Conservation (phyloP, 2,329 filamentous ascomycete genomes). For the Ophiostoma sp. region DNA sequence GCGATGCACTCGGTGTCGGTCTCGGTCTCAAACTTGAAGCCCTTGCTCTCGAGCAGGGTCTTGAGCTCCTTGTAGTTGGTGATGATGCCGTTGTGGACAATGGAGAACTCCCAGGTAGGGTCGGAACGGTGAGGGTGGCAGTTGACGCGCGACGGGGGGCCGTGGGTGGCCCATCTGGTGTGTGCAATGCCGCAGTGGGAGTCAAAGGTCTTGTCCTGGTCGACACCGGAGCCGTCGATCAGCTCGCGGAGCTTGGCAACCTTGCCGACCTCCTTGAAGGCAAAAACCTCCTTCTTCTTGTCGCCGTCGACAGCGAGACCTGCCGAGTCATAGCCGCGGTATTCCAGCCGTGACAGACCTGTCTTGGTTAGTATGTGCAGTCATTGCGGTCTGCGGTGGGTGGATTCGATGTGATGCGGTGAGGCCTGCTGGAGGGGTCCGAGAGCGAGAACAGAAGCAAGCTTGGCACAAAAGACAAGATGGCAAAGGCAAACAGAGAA, state of each 20-base stretch:
- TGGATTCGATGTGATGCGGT: background rate
- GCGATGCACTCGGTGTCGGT: constrained; percentile 99
- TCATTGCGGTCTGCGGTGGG: background rate
- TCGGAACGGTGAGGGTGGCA: constrained; percentile 99
- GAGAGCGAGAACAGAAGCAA: background rate
- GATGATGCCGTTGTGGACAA: constrained; percentile 99
- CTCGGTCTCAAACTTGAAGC: constrained; percentile 98
- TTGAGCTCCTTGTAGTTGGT: constrained; percentile 99
- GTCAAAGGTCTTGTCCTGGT: constrained; percentile 90
- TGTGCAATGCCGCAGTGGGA: constrained; percentile 98
- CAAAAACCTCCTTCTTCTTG: constrained; percentile 96
- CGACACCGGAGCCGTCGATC: constrained; percentile 75
- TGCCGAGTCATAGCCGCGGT: constrained; percentile 97
- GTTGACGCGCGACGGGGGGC: constrained; percentile 85
- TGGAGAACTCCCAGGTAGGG: constrained; percentile 87
- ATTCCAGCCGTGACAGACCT: constrained; percentile 94
- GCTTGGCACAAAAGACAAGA: background rate
- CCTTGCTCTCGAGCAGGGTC: constrained; percentile 86
- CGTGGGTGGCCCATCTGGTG: constrained; percentile 98
- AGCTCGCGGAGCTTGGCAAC: constrained; percentile 93
- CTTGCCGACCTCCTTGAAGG: constrained; percentile 99
- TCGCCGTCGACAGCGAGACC: constrained; percentile 94
- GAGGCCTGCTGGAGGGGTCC: constrained; percentile 30
- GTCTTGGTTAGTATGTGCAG: constrained; percentile 21
- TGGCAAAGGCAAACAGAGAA: constrained; percentile 18